These are phyloP conservation scores for Sporobolus alterniflorus DNA, from an alignment of 202 grass and related monocot genomes.

Conservation along the genomic window DNA sequence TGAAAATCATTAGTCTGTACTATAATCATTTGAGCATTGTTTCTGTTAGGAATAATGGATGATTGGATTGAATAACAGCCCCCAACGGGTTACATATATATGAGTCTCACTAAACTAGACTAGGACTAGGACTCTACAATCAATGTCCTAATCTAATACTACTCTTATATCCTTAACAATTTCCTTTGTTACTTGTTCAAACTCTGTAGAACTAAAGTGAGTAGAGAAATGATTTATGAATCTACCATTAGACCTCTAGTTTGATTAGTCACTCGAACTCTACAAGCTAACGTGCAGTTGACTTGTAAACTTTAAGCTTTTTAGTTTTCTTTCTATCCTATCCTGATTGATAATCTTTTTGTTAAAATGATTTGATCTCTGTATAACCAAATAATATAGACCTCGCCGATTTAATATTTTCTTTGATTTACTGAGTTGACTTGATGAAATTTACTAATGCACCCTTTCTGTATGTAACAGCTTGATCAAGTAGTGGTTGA, in stretches of 20 bases:
- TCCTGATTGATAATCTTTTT: not conserved
- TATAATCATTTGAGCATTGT: not conserved
- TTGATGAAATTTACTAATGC: slow-evolving; percentile 40
- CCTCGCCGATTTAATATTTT: not conserved
- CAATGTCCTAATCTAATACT: no score
- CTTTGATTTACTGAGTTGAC: slow-evolving; percentile 2
- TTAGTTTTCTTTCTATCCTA: not conserved
- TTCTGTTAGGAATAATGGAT: no score
- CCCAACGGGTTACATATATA: no score
- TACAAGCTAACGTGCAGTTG: not conserved
- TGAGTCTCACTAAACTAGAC: no score
- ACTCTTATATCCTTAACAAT: no score
- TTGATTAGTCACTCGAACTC: slow-evolving; percentile 13
- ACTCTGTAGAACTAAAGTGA: slow-evolving; percentile 14
- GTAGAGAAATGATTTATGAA: not conserved
- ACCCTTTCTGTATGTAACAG: slow-evolving; percentile 54
- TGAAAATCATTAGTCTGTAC: not conserved
- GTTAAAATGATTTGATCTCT: slow-evolving; percentile 12
- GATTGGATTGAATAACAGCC: no score
- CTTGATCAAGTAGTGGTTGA: slow-evolving; percentile 94
- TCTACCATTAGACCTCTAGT: not conserved
- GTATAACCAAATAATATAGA: not conserved
- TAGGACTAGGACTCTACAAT: no score
- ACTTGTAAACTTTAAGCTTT: slow-evolving; percentile 2
- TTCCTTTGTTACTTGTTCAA: not conserved